phyloP scores from a whole-genome alignment of 768 basidiomycete species.

The Fistulinella prunicolor region DNA sequence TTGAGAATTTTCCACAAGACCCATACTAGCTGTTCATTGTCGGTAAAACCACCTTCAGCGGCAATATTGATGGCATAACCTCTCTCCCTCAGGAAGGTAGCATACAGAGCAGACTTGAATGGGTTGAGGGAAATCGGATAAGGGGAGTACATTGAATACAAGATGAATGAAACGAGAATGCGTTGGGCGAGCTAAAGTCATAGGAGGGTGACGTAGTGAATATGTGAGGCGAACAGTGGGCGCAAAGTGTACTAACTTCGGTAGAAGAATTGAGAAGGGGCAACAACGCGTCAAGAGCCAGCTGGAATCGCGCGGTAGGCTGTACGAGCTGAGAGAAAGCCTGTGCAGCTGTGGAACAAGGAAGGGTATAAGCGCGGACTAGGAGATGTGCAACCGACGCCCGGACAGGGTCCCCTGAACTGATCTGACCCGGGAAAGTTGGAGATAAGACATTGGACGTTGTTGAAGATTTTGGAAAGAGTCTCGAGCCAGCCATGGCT shows the following conservation, averaged over 20 bases:
- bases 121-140: slow-evolving; percentile 79
- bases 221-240: slow-evolving; percentile 14
- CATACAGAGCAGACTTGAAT: slow-evolving; percentile 70
- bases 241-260: slow-evolving; percentile 45
- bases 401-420: slow-evolving; percentile 44
- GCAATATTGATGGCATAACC: slow-evolving; percentile 54
- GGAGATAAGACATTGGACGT: slow-evolving; percentile 36
- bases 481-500: slow-evolving; percentile 31
- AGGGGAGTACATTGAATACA: slow-evolving; percentile 77
- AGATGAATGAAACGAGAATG: slow-evolving; percentile 75
- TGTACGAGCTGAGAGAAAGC: slow-evolving; percentile 75
- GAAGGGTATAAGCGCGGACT: slow-evolving; percentile 60
- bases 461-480: slow-evolving; percentile 31
- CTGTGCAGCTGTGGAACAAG: slow-evolving; percentile 75
- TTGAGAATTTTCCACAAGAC: slow-evolving; percentile 84
- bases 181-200: slow-evolving; percentile 59
- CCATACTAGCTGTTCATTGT: slow-evolving; percentile 80
- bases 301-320: slow-evolving; percentile 74
- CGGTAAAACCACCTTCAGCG: slow-evolving; percentile 45
- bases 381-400: slow-evolving; percentile 69
- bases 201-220: slow-evolving; percentile 11
- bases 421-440: slow-evolving; percentile 29
- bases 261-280: slow-evolving; percentile 59
- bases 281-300: slow-evolving; percentile 78
- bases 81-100: slow-evolving; percentile 66